These are phyloP conservation scores for Blastomyces silverae DNA, from an alignment of 2,329 filamentous ascomycete species.

Conservation along the genomic window DNA sequence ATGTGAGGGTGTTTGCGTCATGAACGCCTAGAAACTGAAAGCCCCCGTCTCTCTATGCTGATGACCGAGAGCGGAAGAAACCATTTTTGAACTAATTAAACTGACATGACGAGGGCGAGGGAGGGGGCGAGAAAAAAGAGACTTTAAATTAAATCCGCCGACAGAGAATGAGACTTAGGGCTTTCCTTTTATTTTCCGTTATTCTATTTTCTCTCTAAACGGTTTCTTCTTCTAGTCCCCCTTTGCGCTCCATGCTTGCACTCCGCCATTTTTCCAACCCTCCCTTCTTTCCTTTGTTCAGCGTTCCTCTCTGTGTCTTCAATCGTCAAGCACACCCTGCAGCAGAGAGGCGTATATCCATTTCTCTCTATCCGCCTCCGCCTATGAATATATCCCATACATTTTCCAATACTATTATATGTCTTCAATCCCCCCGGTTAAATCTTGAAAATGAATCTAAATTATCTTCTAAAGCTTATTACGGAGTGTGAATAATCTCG, in stretches of 20 bases:
- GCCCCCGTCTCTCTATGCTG: not conserved
- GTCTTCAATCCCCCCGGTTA: not conserved
- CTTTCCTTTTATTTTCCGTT: not conserved
- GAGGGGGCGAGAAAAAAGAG: not conserved
- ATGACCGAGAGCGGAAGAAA: not conserved
- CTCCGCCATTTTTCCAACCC: not conserved
- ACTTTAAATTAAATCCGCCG: not conserved
- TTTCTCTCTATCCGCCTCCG: not conserved
- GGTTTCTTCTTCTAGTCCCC: not conserved
- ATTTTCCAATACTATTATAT: not conserved
- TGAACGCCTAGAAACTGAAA: conserved; percentile 22
- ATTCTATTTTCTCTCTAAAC: not conserved
- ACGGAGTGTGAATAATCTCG: too few species aligned
- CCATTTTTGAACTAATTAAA: not conserved
- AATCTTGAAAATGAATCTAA: not conserved
- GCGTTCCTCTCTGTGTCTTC: not conserved
- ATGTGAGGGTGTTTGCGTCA: conserved; percentile 68
- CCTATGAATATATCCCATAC: conserved; percentile 3
- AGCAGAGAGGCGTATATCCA: not conserved
- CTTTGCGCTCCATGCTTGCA: too few species aligned
- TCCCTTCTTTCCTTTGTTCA: not conserved
- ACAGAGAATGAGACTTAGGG: not conserved
- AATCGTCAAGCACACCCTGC: not conserved
- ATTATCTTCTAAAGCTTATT: not conserved
- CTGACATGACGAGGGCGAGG: not conserved